Evolutionary conservation across 1,139 yeast genomes (phyloP), one percentile per base, ranked within the genome.

Genomic region (Yamadazyma kanchanaburiensis): DNA sequence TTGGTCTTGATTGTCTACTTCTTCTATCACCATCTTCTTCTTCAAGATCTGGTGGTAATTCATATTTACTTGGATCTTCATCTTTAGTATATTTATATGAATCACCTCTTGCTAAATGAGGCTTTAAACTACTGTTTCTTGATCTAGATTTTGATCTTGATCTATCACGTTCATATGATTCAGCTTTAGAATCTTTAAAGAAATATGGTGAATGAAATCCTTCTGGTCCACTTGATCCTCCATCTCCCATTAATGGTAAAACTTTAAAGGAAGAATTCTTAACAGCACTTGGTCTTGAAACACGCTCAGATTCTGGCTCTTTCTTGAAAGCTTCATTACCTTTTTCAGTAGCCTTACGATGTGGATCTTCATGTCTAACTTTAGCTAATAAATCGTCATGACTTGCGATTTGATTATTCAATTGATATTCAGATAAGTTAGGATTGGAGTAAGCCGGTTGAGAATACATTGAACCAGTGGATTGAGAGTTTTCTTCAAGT

Each of bases 91-190:
- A 70, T 45, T 75, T 77, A 49, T 77, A 77, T 2, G 82, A 74
- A 42, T 77, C 84, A 26, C 85, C 85, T 38, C 80, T 64, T 6
- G 84, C 84, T 48, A 78, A 63, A 50, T 77, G 82, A 3, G 83
- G 80, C 42, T 53, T 62, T 11, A 46, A 39, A 19, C 24, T 20
- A 4, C 58, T 48, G 4, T 66, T 47, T 21, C 63, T 49, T 3
- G 70, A 56, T 31, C 58, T 45, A 4, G 58, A 55, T 26, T 49
- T 32, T 6, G 60, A 50, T 33, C 59, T 45, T 5, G 40, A 52
- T 23, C 46, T 34, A 28, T 48, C 47, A 25, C 51, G 46, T 29
- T 49, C 48, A 25, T 52, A 46, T n/a, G 58, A 53, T 22, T 53
- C 45, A 12, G 64, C 53, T 29, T 66, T 53, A 7, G 33, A 15